These are phyloP conservation scores for Gossypium mustelinum DNA, from an alignment of 345 rosid genomes.

Conservation along the genomic window DNA sequence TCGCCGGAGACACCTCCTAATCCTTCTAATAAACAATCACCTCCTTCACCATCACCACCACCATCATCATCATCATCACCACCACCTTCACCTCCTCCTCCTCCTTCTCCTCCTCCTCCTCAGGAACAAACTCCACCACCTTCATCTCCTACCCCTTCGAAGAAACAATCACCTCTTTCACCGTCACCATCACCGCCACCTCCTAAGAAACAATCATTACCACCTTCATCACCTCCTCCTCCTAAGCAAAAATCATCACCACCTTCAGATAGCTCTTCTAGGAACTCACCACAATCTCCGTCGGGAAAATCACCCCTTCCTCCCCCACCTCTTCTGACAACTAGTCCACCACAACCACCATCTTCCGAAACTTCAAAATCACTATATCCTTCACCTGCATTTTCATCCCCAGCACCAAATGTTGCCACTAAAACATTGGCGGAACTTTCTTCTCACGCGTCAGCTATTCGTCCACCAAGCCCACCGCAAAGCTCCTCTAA, in stretches of 20 bases:
- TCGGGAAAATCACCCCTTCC: background rate
- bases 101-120: constrained; percentile 4
- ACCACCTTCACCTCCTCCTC: background rate
- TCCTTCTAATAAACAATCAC: background rate
- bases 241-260: no score
- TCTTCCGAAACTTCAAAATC: constrained; percentile 23
- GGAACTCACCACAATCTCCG: no score
- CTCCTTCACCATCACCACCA: background rate
- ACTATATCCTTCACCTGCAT: background rate
- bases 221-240: constrained; percentile 3
- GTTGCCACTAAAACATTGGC: background rate
- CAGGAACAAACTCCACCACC: constrained; percentile 12
- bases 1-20: no score
- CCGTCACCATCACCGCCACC: background rate
- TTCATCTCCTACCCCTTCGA: constrained; percentile 7
- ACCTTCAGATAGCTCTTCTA: no score
- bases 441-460: background rate
- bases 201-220: constrained; percentile 15
- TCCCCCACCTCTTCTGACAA: background rate
- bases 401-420: constrained; percentile 19
- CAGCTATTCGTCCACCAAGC: background rate
- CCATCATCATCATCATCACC: background rate
- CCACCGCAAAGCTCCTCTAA: constrained; percentile 16
- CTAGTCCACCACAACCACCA: constrained; percentile 17
- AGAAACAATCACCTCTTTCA: background rate